Percentiles rank a stretch among this genome's conserved stretches.
These are phyloP conservation scores for Moniliella sp. DNA, from an alignment of 1,284 basidiomycete species.

Conservation along the genomic window DNA sequence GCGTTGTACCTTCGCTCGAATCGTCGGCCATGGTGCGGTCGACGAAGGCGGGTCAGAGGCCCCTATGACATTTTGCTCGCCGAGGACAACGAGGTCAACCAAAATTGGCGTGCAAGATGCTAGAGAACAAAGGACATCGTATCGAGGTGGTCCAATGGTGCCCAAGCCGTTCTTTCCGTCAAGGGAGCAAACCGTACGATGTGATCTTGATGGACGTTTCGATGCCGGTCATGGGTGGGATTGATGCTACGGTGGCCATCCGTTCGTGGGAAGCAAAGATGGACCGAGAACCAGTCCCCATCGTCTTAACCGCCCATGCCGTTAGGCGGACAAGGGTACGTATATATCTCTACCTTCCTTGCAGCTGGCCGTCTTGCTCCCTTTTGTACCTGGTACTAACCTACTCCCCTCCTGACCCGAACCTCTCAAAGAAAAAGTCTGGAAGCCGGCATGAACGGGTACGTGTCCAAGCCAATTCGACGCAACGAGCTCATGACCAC, in stretches of 20 bases:
- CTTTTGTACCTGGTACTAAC: no score
- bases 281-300: conserved; percentile 56
- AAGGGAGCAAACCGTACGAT: conserved; percentile 51
- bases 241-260: conserved; percentile 46
- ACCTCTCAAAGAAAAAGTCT: conserved; percentile 29
- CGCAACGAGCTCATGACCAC: no score
- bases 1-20: conserved; percentile 81
- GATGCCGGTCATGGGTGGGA: conserved; percentile 42
- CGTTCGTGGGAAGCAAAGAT: conserved; percentile 54
- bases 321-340: conserved; percentile 25
- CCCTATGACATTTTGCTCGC: conserved; percentile 80
- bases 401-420: no score
- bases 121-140: conserved; percentile 86
- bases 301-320: conserved; percentile 77
- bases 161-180: conserved; percentile 67
- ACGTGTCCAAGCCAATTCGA: conserved; percentile 27
- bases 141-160: conserved; percentile 96
- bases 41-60: conserved; percentile 56
- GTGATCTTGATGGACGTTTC: conserved; percentile 64
- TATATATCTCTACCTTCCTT: no score
- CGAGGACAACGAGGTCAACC: conserved; percentile 93
- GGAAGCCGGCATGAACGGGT: conserved; percentile 26
- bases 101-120: conserved; percentile 87
- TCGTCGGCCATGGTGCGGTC: conserved; percentile 66
- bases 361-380: no score